Percentiles rank a stretch among this genome's conserved stretches.
Conservation (phyloP, 306 rosid species). For the Hylodesmum podocarpum region DNA sequence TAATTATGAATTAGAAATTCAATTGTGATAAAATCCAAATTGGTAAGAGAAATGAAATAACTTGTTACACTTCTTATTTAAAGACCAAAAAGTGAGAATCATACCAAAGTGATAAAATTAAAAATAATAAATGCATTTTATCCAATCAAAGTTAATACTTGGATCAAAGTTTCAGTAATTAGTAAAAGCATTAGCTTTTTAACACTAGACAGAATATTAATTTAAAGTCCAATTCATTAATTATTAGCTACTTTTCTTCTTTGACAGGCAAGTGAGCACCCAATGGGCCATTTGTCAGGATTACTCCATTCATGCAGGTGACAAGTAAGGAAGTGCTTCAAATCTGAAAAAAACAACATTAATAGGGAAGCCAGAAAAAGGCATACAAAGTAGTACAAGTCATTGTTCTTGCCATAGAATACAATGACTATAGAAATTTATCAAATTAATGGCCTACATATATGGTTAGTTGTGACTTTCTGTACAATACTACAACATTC, state of each 20-base stretch:
- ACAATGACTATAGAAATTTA: too few relatives aligned
- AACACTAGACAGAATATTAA: too few relatives aligned
- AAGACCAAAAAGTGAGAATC: not conserved
- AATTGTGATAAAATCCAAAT: not conserved
- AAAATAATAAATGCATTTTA: not conserved
- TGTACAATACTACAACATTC: not conserved
- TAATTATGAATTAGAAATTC: too few relatives aligned
- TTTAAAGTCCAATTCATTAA: too few relatives aligned
- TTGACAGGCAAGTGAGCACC: not conserved
- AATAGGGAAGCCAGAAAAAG: too few relatives aligned
- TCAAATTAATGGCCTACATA: slow-evolving; percentile 3
- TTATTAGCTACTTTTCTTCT: too few relatives aligned
- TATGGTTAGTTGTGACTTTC: not conserved
- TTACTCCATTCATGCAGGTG: not conserved
- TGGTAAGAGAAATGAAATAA: not conserved
- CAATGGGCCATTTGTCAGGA: not conserved
- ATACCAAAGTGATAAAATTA: not conserved
- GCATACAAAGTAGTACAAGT: too few relatives aligned
- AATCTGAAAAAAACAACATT: not conserved
- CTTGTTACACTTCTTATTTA: not conserved
- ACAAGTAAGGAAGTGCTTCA: slow-evolving; percentile 10
- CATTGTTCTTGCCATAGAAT: too few relatives aligned
- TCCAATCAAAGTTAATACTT: not conserved
- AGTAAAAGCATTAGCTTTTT: not conserved
- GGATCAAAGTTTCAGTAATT: not conserved